Evolutionary conservation across 2,329 filamentous ascomycete species (phyloP).

Genomic region (Colletotrichum sp.): DNA sequence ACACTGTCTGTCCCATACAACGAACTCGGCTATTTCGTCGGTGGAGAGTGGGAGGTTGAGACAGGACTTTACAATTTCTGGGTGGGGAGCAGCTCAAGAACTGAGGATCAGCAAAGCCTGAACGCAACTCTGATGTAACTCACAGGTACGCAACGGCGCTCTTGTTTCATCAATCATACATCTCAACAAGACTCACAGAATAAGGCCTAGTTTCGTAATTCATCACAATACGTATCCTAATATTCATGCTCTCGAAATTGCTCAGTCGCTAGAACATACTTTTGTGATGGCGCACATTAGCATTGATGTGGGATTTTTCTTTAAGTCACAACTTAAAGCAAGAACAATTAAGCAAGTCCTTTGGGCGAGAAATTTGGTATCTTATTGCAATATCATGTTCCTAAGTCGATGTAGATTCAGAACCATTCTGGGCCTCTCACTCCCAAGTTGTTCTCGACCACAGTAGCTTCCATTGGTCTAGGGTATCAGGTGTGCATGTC

Average conservation of each 20-base stretch:
- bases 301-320: background rate
- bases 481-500: background rate
- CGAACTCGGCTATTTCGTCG: constrained; percentile 34
- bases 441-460: background rate
- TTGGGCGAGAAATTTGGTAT: background rate
- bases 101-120: background rate
- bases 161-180: background rate
- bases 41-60: constrained; percentile 27
- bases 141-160: background rate
- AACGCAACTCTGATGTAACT: background rate
- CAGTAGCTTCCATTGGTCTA: background rate
- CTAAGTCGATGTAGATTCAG: background rate
- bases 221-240: background rate
- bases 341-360: no score
- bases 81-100: constrained; percentile 32
- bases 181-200: background rate
- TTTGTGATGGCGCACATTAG: background rate
- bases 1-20: constrained; percentile 32
- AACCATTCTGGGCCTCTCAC: background rate
- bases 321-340: background rate
- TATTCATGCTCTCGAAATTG: background rate
- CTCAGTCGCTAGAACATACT: fast-evolving
- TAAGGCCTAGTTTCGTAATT: background rate
- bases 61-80: constrained; percentile 33
- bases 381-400: background rate